These are phyloP conservation scores for Beta vulgaris DNA, from an alignment of 148 eudicot genomes.

Conservation along the genomic window DNA sequence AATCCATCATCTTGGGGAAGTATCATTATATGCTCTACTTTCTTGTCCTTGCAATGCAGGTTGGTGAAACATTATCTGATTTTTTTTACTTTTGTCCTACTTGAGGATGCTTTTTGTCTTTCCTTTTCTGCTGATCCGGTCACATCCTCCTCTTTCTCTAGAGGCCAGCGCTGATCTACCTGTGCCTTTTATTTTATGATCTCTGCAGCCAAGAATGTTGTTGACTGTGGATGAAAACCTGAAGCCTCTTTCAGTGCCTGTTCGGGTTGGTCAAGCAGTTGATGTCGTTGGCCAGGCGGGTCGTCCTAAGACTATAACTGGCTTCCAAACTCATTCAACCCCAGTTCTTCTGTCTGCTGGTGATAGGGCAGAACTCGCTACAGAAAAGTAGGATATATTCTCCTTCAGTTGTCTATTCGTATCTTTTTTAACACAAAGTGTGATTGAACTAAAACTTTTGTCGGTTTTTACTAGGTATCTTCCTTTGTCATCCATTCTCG, in stretches of 20 bases:
- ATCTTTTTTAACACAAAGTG: no score
- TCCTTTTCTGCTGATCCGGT: neutral
- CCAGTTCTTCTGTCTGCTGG: constrained; percentile 93
- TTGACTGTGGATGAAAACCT: constrained; percentile 88
- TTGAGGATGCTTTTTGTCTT: neutral
- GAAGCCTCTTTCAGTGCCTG: constrained; percentile 93
- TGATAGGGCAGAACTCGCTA: constrained; percentile 96
- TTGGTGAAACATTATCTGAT: constrained; percentile 13
- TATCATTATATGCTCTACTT: constrained; percentile 89
- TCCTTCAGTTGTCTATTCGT: neutral
- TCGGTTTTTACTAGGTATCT: constrained; percentile 52
- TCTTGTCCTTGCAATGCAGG: constrained; percentile 92
- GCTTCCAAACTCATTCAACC: constrained; percentile 93
- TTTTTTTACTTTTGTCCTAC: neutral
- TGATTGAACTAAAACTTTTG: constrained; percentile 4
- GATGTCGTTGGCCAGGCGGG: constrained; percentile 99
- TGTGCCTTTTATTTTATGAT: neutral
- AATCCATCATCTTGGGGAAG: constrained; percentile 73
- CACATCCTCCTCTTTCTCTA: neutral
- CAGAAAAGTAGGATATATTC: constrained; percentile 62
- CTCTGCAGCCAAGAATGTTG: constrained; percentile 89
- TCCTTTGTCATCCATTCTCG: constrained; percentile 83
- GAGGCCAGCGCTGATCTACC: neutral
- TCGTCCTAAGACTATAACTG: constrained; percentile 90
- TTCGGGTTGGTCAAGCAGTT: constrained; percentile 94